Evolutionary conservation across 768 basidiomycete genomes (phyloP), one percentile per base, ranked within the genome.

Genomic region (Gloeophyllum trabeum): DNA sequence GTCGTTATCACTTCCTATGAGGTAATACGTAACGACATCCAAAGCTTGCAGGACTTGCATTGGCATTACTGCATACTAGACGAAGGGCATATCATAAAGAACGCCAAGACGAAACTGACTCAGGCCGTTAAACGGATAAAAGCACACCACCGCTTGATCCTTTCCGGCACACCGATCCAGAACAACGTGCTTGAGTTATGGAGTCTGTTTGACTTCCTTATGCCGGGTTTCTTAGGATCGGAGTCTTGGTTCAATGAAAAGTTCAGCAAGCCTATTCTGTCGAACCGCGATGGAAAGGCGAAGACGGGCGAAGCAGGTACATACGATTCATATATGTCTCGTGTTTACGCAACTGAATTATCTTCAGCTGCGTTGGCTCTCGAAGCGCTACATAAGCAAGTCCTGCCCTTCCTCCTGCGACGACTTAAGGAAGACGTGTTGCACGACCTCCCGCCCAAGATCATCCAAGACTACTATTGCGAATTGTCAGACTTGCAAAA

Each of bases 381-480:
- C 18, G 96, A 98, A 56, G 90, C 94, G 2, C 61, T 99, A 37
- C 96, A 98, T 60, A 99, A 99, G 61, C 96, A 99, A 70, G 94
- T 98, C 20, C 64, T 99, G n/a, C 96, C 96, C 2, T 99, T 99
- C 75, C 66, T 99, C 32, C 71, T 99, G 13, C 88, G 96, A 32
- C 82, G 96, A 19, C 65, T 99, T 57, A 99, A 99, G 59, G 96
- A 99, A 62, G 92, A 99, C 54, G 96, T 99, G 22, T 66, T 99
- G 43, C 65, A 89, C 47, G 96, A 99, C 56, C 68, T 99, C 2
- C 96, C 96, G 1, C 96, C 96, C 3, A 98, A 99, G 66, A 99
- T 99, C 60, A 98, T 99, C 44, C 96, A 99, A 60, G 96, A 99
- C 58, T 98, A 98, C 59, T 93, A 97, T 55, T 97, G 93, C 67